Base-by-base conservation (phyloP, 768 basidiomycete species). In the Lentinula sp. region DNA sequence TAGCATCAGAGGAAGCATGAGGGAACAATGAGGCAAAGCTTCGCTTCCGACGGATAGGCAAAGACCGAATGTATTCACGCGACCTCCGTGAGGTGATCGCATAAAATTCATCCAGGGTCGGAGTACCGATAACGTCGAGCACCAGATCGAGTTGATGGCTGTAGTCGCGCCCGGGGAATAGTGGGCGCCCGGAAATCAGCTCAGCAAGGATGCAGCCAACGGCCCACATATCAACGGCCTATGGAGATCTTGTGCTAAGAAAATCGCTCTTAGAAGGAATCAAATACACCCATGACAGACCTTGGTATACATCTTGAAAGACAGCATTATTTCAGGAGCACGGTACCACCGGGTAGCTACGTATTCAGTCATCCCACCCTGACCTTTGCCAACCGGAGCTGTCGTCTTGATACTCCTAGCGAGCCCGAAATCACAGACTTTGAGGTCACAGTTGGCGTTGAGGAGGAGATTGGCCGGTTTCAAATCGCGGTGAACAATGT, bases 81-180 rank as follows among this genome's bases (percentile, higher is more conserved):
- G 91, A 93, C 53, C 92, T 80, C 52, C 86, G 81, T 4, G 89
- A 90, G 1, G 91, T 93, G 72, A 95, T 95, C 45, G 89, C 85
- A 74, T 94, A 91, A 71, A 93, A 95, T 69, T 95, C 94, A 63
- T 95, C 93, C 48, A 95, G 78, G 39, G 87, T 89, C 1, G 93
- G 93, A 1, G 93, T 96, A 16, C 55, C 93, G 65, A 95, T 88
- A 43, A 95, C 85, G 70, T 95, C 92, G 61, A 95, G 82, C 69
- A 95, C 94, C 55, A 95, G 79, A 60, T 89, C 85, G 23, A 96
- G 84, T 67, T 95, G 94, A 71, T 95, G 90, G 66, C 90, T 86
- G 73, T 91, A 93, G 78, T 87, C 83, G 51, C 91, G 85, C 1
- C 94, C 93, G 0, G 92, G 94, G 81, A 96, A 95, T 45, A 96